These are phyloP conservation scores for Polychaeton citri DNA, from an alignment of 2,329 filamentous ascomycete species.

Conservation along the genomic window DNA sequence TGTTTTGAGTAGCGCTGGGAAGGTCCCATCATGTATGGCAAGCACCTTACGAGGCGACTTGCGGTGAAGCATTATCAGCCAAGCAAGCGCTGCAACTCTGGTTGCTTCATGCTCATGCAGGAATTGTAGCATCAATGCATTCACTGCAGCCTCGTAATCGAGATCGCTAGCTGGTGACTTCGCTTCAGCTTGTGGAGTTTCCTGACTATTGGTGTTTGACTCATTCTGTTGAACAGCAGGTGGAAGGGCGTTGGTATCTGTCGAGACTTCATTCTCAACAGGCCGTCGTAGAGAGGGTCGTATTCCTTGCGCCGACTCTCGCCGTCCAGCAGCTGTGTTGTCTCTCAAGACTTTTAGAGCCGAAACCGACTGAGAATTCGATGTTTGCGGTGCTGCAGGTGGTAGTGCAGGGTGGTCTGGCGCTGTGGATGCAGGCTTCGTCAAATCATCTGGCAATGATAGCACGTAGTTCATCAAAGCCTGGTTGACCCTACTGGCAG, in stretches of 20 bases:
- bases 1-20: constrained; percentile 89
- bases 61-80: constrained; percentile 94
- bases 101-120: constrained; percentile 95
- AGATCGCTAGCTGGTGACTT: constrained; percentile 51
- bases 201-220: background rate
- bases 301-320: constrained; percentile 7
- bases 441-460: constrained; percentile 57
- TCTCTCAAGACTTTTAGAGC: constrained; percentile 4
- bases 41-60: constrained; percentile 82
- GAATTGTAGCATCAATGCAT: constrained; percentile 82
- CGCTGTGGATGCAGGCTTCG: constrained; percentile 19
- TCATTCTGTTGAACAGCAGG: constrained; percentile 16
- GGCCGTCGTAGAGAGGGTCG: constrained; percentile 11
- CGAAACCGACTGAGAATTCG: constrained; percentile 1
- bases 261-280: constrained; percentile 10
- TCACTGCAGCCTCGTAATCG: constrained; percentile 93
- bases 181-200: constrained; percentile 26
- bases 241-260: constrained; percentile 11
- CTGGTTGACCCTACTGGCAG: constrained; percentile 77
- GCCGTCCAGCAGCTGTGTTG: constrained; percentile 7
- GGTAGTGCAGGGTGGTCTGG: constrained; percentile 2
- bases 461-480: constrained; percentile 91
- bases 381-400: constrained; percentile 1
- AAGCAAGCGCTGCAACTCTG: constrained; percentile 80
- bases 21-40: constrained; percentile 93